Evolutionary conservation across 371 early-diverging fungal genomes (phyloP), one percentile per base, ranked within the genome.

Genomic region (Vittaforma corneae): DNA sequence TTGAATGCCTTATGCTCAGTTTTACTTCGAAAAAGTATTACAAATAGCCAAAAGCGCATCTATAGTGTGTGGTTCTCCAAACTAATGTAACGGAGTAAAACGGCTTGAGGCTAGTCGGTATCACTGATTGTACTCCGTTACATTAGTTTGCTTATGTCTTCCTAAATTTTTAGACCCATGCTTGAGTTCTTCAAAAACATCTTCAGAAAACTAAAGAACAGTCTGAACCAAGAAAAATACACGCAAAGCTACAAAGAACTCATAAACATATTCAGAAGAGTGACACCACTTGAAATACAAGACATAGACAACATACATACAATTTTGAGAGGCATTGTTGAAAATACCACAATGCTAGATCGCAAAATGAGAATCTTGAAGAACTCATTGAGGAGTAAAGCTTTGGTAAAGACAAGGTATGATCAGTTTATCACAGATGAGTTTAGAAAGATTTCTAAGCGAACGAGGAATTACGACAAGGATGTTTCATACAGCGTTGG

Each of bases 401-500:
- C n/a, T n/a, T n/a, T 11, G 11, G 5, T n/a, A 11, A 9, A 11
- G 16, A 24, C 51, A 32, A 11, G 33, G 24, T 37, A 34, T 28
- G 5, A 5, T 16, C 20, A 9, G 28, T 55, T 32, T 40, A 40
- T 34, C 6, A 6, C 55, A 5, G 28, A 34, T 55, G 62, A 62
- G 24, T 40, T 18, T 28, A 30, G 26, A 6, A 9, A 9, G 5
- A 14, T 62, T 3, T 6, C 4, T 3, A 28, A 54, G 14, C 24
- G 26, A 24, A 32, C 5, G 30, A 54, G 57, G 6, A 9, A 28
- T 38, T 14, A 47, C n/a, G 28, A 54, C 28, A 34, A 26, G 22
- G 62, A 62, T 33, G 62, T 62, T n/a, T 54, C 54, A 11, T 62
- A 62, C 24, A 28, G 51, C 4, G 53, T 62, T 4, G 32, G 32